These are phyloP conservation scores for Hypoxylon sp. DNA, from an alignment of 2,329 filamentous ascomycete species.

Conservation along the genomic window DNA sequence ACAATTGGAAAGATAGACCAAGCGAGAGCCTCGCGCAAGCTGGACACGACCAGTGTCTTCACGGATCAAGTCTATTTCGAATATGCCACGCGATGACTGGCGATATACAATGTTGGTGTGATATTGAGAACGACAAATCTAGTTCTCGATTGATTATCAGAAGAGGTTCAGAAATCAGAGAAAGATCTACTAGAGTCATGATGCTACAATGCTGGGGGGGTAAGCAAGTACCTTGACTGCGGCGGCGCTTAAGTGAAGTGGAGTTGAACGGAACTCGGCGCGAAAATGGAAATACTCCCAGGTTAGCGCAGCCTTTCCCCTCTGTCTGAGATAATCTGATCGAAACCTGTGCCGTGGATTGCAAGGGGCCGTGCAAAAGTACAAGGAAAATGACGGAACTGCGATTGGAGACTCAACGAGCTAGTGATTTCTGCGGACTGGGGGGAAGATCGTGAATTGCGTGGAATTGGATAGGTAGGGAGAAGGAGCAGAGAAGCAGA, in stretches of 20 bases:
- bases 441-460: neutral
- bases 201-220: constrained; percentile 38
- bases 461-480: constrained; percentile 16
- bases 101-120: constrained; percentile 25
- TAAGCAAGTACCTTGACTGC: constrained; percentile 43
- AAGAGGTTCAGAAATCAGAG: constrained; percentile 40
- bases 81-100: constrained; percentile 28
- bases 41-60: constrained; percentile 28
- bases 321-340: constrained; percentile 42
- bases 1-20: constrained; percentile 26
- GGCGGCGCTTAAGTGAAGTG: constrained; percentile 52
- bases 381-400: constrained; percentile 29
- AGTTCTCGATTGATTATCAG: constrained; percentile 41
- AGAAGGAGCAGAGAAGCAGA: constrained; percentile 44
- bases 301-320: constrained; percentile 25
- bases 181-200: constrained; percentile 40
- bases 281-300: constrained; percentile 53
- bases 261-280: constrained; percentile 47
- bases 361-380: constrained; percentile 50
- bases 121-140: constrained; percentile 34
- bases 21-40: constrained; percentile 43
- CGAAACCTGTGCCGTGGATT: constrained; percentile 44
- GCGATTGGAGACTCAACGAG: constrained; percentile 26
- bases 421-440: constrained; percentile 25
- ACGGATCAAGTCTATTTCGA: constrained; percentile 29